Percentiles rank a stretch among this genome's conserved stretches.
Conservation (phyloP, 257 asterid genomes). For the Schizonepeta tenuifolia region DNA sequence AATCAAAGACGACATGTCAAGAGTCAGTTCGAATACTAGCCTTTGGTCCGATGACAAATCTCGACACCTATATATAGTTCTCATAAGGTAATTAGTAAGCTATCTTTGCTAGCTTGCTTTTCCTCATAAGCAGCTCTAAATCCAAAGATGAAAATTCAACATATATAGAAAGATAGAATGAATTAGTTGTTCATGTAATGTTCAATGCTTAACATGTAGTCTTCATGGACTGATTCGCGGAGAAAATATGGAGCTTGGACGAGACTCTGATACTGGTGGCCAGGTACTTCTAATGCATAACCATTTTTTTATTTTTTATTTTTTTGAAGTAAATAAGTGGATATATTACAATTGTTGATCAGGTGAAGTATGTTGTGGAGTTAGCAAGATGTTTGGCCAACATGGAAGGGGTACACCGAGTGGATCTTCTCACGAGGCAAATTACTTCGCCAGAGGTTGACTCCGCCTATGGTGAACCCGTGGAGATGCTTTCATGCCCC, state of each 20-base stretch:
- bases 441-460: conserved; percentile 62
- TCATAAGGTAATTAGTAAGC: conserved; percentile 58
- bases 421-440: conserved; percentile 72
- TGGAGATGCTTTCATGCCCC: conserved; percentile 71
- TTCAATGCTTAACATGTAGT: conserved; percentile 45
- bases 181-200: conserved; percentile 28
- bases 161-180: neutral
- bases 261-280: conserved; percentile 82
- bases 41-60: conserved; percentile 53
- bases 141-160: neutral
- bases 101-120: neutral
- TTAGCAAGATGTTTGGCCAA: conserved; percentile 66
- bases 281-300: conserved; percentile 43
- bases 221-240: conserved; percentile 79
- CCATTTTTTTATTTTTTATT: too few relatives aligned
- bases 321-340: too few relatives aligned
- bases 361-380: conserved; percentile 75
- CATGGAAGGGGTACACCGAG: conserved; percentile 62
- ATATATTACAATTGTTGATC: too few relatives aligned
- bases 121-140: neutral
- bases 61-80: conserved; percentile 60
- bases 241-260: conserved; percentile 80
- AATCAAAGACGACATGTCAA: conserved; percentile 39
- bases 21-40: conserved; percentile 53
- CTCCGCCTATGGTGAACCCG: conserved; percentile 63